Evolutionary conservation across 352 stramenopile species (phyloP), one percentile per base, ranked within the genome.

Genomic region (Elongisporangium undulatum): DNA sequence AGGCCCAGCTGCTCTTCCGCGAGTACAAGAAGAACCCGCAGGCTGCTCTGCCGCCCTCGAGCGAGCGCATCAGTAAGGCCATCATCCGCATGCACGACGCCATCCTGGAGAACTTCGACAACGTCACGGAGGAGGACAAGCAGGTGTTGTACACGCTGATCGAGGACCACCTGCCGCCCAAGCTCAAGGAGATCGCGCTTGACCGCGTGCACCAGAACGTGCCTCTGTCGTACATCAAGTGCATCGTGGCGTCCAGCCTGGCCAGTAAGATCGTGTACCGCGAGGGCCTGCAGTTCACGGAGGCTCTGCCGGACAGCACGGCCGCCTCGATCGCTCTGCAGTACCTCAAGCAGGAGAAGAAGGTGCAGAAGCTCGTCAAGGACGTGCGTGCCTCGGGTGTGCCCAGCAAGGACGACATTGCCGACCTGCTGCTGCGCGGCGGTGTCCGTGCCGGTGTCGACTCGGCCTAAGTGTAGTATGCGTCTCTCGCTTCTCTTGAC

Each of bases 221-320:
- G 34, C 96, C 97, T 17, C 75, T 89, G 21, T 91, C 96, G 53
- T 99, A 99, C 85, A 88, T 98, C 67, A 97, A 94, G 63, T 98
- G 97, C 73, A 97, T 98, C 39, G 94, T 99, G 54, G 94, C 93
- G 7, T 98, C 94, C 22, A 97, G 87, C 57, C 72, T 99, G 29
- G 97, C 97, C 51, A 98, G 90, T 55, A 98, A 98, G 75, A 91
- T 99, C 61, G 97, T 99, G 22, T 99, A 99, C 79, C 96, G 96
- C 53, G 97, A 99, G 69, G 97, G 97, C 34, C 64, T 96, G 38
- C 92, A 98, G 66, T 99, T 99, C 75, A 95, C 98, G 12, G 88
- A 98, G 61, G 80, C 89, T n/a, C 76, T 98, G 21, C 92, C 94
- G 38, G 77, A 90, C 45, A 82, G 88, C 61, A 97, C 97, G 65